Conservation (phyloP, 148 eudicot genomes). For the Simmondsia chinensis region DNA sequence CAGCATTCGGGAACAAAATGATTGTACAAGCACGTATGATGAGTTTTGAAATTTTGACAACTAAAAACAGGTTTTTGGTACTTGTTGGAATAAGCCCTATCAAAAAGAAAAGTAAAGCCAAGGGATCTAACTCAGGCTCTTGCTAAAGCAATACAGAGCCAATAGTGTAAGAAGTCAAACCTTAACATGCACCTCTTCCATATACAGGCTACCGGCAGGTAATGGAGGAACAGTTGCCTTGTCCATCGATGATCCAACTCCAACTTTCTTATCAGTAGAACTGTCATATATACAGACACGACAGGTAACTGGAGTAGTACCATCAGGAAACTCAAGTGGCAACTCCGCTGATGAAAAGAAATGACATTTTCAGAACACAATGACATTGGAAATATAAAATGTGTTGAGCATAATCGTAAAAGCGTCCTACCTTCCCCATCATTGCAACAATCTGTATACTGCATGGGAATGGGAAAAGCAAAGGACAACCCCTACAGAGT, state of each 20-base stretch:
- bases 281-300: constrained; percentile 89
- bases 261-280: constrained; percentile 79
- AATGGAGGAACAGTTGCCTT: constrained; percentile 82
- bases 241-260: constrained; percentile 70
- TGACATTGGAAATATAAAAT: background rate
- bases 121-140: background rate
- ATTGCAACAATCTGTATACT: constrained; percentile 68
- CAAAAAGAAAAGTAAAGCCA: background rate
- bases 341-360: constrained; percentile 43
- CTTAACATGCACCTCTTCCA: constrained; percentile 97
- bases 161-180: constrained; percentile 27
- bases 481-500: constrained; percentile 78
- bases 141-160: background rate
- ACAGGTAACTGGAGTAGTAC: constrained; percentile 91
- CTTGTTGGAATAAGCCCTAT: too few relatives aligned
- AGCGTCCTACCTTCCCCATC: constrained; percentile 58
- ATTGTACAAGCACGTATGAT: too few relatives aligned
- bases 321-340: constrained; percentile 97
- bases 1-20: too few relatives aligned
- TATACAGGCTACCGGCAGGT: constrained; percentile 75
- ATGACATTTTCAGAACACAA: constrained; percentile 1
- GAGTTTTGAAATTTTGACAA: too few relatives aligned
- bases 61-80: too few relatives aligned
- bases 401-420: background rate
- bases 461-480: constrained; percentile 87